Conservation (phyloP, 2,329 filamentous ascomycete species). For the Plectosphaerella sp. region DNA sequence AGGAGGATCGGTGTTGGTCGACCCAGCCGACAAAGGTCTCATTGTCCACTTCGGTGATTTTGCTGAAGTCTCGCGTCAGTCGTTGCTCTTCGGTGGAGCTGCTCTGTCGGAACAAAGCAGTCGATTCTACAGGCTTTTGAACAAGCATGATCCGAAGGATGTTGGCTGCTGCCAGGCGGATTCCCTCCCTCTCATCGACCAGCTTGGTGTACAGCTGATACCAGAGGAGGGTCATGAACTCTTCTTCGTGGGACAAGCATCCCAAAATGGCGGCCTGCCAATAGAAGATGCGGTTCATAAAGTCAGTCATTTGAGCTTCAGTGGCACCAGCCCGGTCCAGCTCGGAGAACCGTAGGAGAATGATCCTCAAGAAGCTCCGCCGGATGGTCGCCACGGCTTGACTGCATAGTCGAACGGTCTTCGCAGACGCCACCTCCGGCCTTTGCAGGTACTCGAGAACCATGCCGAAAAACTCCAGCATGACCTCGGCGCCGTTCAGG, state of each 20-base stretch:
- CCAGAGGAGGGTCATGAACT: slow-evolving; percentile 80
- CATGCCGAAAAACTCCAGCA: slow-evolving; percentile 82
- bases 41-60: slow-evolving; percentile 83
- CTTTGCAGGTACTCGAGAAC: slow-evolving; percentile 85
- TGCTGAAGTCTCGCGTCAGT: slow-evolving; percentile 73
- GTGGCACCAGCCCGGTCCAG: slow-evolving; percentile 62
- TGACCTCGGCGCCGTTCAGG: slow-evolving; percentile 75
- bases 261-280: slow-evolving; percentile 92
- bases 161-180: slow-evolving; percentile 74
- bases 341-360: slow-evolving; percentile 78
- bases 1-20: slow-evolving; percentile 70
- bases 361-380: slow-evolving; percentile 70
- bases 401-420: slow-evolving; percentile 86
- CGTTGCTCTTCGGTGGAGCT: slow-evolving; percentile 66
- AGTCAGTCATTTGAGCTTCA: slow-evolving; percentile 60
- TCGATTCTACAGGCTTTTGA: slow-evolving; percentile 83
- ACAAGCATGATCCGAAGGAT: slow-evolving; percentile 91
- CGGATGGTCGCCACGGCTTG: slow-evolving; percentile 76
- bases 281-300: slow-evolving; percentile 83
- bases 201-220: slow-evolving; percentile 91
- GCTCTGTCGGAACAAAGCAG: slow-evolving; percentile 66
- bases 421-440: slow-evolving; percentile 74
- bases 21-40: slow-evolving; percentile 86
- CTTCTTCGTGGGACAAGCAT: slow-evolving; percentile 71
- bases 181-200: slow-evolving; percentile 61